Evolutionary conservation across 192 early-diverging fungal genomes (phyloP).

Genomic region (Linnemannia schmuckeri): DNA sequence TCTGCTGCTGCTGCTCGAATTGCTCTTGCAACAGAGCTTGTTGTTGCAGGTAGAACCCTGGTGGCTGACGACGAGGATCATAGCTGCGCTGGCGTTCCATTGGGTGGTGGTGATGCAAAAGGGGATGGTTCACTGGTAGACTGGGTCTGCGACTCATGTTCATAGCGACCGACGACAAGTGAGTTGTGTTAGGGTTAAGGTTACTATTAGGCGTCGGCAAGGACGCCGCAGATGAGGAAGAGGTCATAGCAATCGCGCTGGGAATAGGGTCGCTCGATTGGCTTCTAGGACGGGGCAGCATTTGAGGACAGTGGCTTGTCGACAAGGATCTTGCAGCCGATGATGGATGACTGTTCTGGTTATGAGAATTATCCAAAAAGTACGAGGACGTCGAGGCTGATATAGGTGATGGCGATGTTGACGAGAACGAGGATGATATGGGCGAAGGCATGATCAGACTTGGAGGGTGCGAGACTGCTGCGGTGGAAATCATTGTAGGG

Average conservation of each 20-base stretch:
- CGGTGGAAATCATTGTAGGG: conserved; percentile 24
- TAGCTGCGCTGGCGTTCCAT: conserved; percentile 20
- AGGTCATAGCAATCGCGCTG: background rate
- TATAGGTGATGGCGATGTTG: background rate
- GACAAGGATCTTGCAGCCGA: background rate
- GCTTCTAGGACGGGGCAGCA: background rate
- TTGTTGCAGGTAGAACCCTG: conserved; percentile 23
- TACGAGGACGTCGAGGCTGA: too few species aligned
- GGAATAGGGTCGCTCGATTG: background rate
- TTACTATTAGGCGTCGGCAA: background rate
- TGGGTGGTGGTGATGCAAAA: conserved; percentile 7
- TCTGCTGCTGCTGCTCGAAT: background rate
- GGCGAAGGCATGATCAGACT: conserved; percentile 25
- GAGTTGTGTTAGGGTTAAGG: conserved; percentile 7
- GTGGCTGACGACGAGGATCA: conserved; percentile 16
- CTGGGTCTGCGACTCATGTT: conserved; percentile 31
- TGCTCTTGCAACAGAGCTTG: conserved; percentile 14
- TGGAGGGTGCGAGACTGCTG: conserved; percentile 27
- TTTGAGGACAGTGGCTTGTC: background rate
- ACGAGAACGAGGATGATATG: background rate
- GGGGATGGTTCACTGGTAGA: conserved; percentile 28
- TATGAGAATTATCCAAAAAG: background rate
- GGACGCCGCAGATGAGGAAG: background rate
- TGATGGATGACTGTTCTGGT: background rate
- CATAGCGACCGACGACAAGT: conserved; percentile 8